Base-by-base conservation (phyloP, 805 yeast species). In the Kodamaea kaohsiungensis region DNA sequence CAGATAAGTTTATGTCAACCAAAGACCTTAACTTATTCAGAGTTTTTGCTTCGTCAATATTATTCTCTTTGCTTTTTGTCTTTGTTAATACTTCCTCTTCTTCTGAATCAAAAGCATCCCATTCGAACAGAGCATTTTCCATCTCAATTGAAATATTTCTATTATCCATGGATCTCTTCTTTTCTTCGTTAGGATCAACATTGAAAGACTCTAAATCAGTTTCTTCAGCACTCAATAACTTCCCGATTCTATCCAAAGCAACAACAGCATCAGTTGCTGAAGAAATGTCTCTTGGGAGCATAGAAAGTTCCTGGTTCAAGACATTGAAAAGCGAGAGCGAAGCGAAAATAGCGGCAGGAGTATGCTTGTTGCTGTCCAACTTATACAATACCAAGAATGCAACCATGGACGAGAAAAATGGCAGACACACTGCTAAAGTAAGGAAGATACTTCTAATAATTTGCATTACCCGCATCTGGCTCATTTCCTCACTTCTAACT, bases 251-350 rank as follows among this genome's bases (percentile, higher is more conserved):
- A 18, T 72, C 75, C 27, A 87, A 62, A 25, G 87, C 90, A 53
- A 86, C 72, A 48, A 78, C 70, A 18, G 88, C 90, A 72, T 88
- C 95, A 9, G 87, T 78, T 52, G 84, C 83, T 1, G 89, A 77
- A 46, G 87, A 83, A 45, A 87, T 70, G 1, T 91, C 88, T 64
- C 87, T 72, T 22, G 96, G 96, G 46, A 88, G 68, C 79, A 88
- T 77, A 52, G 87, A 75, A 59, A 87, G 82, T 63, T 84, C 88
- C 46, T 79, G 75, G n/a, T 87, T 72, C 58, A 88, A 76, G 8
- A 81, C 78, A 61, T 81, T 82, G 71, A 88, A 88, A 54, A 87
- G 75, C 0, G 91, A 81, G 46, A 88, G 71, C 3, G 95, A 87
- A 0, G 93, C 76, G 65, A 88, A 88, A 33, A 88, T 78, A 38